Evolutionary conservation across 2,329 filamentous ascomycete species (phyloP).

Genomic region (Dothistroma septosporum): DNA sequence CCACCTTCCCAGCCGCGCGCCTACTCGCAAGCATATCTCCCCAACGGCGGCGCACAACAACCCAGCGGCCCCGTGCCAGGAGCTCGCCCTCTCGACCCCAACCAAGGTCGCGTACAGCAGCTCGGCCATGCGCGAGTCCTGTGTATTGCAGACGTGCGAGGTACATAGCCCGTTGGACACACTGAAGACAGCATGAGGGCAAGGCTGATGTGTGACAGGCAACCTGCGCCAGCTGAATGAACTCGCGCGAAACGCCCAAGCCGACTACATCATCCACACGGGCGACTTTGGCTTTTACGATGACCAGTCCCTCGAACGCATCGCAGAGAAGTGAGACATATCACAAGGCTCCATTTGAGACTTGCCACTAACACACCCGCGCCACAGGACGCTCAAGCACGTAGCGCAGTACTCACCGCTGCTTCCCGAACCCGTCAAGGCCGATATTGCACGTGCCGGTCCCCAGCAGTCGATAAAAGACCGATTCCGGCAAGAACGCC

Average conservation of each 20-base stretch:
- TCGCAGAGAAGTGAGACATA: constrained; percentile 84
- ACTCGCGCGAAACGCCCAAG: constrained; percentile 86
- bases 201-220: constrained; percentile 46
- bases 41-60: constrained; percentile 41
- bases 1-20: constrained; percentile 49
- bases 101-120: constrained; percentile 51
- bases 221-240: constrained; percentile 95
- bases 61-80: constrained; percentile 37
- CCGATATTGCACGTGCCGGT: constrained; percentile 62
- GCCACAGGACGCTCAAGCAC: constrained; percentile 82
- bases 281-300: constrained; percentile 99
- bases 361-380: constrained; percentile 13
- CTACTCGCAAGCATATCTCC: constrained; percentile 46
- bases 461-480: constrained; percentile 71
- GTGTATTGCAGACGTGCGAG: constrained; percentile 52
- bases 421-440: constrained; percentile 71
- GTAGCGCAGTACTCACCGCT: constrained; percentile 97
- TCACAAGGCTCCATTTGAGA: background rate
- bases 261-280: constrained; percentile 96
- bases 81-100: constrained; percentile 47
- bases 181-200: background rate
- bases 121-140: constrained; percentile 47
- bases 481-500: constrained; percentile 73
- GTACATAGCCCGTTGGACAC: constrained; percentile 28
- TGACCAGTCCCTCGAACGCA: constrained; percentile 88